A percentile compares a stretch with the other conserved stretches of the same genome.
Evolutionary conservation across 768 basidiomycete genomes (phyloP).

Genomic region (Lanmaoa rubissima): DNA sequence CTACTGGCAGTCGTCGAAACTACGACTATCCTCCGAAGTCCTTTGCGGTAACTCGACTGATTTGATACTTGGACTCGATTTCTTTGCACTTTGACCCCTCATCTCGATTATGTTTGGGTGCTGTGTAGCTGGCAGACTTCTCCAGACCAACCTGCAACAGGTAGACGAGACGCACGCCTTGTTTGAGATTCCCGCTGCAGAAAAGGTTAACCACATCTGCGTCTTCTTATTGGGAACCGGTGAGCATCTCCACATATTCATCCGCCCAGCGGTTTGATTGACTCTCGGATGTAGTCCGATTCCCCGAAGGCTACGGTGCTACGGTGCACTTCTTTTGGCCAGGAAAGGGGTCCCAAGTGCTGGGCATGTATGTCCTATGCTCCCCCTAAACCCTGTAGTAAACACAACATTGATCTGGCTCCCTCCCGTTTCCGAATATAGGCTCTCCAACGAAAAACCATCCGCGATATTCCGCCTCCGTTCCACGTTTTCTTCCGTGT

Average conservation of each 20-base stretch:
- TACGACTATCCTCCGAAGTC: not conserved
- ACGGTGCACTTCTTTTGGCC: constrained; percentile 87
- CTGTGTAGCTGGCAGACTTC: constrained; percentile 69
- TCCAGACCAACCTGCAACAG: constrained; percentile 79
- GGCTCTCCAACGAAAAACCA: constrained; percentile 88
- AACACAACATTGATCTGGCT: not conserved
- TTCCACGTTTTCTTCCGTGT: constrained; percentile 50
- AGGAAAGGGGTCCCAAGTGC: constrained; percentile 79
- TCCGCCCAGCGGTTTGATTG: not conserved
- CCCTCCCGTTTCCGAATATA: constrained; percentile 26
- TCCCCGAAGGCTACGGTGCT: constrained; percentile 81
- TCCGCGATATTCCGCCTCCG: constrained; percentile 85
- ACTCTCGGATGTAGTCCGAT: constrained; percentile 49
- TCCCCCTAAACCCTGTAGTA: not conserved
- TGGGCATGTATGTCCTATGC: constrained; percentile 65
- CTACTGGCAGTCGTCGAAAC: not conserved
- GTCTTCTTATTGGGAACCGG: constrained; percentile 82
- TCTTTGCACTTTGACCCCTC: not conserved
- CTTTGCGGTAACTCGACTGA: not conserved
- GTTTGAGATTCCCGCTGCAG: constrained; percentile 70
- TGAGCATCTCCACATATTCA: constrained; percentile 30
- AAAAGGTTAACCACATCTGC: constrained; percentile 79
- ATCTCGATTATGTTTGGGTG: constrained; percentile 66
- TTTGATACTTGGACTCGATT: not conserved
- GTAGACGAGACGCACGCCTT: constrained; percentile 82